Evolutionary conservation across 2,329 filamentous ascomycete species (phyloP).

Genomic region (Aspergillus cejpii): DNA sequence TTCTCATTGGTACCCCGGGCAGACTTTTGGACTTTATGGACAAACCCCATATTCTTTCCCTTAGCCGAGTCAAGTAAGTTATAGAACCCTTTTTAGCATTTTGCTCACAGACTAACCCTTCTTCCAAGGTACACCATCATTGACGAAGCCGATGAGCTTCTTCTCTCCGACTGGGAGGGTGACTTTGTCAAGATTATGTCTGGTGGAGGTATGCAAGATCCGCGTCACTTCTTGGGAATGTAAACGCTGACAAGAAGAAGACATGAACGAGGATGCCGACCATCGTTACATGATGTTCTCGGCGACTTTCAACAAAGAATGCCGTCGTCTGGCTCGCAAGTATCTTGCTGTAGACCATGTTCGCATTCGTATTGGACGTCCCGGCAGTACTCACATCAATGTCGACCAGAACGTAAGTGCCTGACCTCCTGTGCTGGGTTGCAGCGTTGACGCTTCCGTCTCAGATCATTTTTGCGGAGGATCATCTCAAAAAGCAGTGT

Average conservation of each 20-base stretch:
- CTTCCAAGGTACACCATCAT: constrained; percentile 59
- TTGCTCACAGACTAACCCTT: not conserved
- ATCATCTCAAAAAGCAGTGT: constrained; percentile 60
- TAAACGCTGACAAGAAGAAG: constrained; percentile 23
- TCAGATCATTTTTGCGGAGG: constrained; percentile 60
- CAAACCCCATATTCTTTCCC: constrained; percentile 59
- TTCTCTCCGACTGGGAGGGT: constrained; percentile 69
- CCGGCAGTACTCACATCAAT: constrained; percentile 74
- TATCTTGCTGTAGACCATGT: constrained; percentile 69
- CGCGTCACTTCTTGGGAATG: constrained; percentile 6
- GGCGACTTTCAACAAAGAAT: constrained; percentile 79
- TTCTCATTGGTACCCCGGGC: constrained; percentile 82
- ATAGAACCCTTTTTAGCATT: constrained; percentile 1
- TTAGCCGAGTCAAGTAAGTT: constrained; percentile 65
- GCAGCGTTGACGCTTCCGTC: not conserved
- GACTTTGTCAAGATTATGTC: constrained; percentile 69
- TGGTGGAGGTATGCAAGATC: constrained; percentile 62
- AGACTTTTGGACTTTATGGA: constrained; percentile 79
- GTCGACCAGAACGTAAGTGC: constrained; percentile 61
- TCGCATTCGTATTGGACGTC: constrained; percentile 77
- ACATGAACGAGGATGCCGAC: constrained; percentile 69
- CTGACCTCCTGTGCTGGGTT: not conserved
- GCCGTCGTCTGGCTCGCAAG: constrained; percentile 67
- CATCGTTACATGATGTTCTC: constrained; percentile 78
- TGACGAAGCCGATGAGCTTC: constrained; percentile 92